A percentile compares a stretch with the other conserved stretches of the same genome.
Evolutionary conservation across 2,329 filamentous ascomycete species (phyloP).

Genomic region (Ceratocystis harringtonii): DNA sequence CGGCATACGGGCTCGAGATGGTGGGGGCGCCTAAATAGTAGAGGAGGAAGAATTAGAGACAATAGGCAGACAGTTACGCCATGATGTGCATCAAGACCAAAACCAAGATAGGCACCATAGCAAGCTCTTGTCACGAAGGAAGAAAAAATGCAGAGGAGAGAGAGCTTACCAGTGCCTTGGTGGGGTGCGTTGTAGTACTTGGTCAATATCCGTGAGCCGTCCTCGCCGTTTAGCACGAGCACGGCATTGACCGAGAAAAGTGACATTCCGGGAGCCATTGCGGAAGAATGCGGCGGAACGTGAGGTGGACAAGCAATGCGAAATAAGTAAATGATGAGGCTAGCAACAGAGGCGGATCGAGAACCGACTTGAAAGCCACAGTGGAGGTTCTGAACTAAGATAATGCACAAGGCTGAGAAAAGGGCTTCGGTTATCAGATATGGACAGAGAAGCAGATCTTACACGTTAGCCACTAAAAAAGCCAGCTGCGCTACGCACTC

Average conservation of each 20-base stretch:
- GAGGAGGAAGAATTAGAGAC: not conserved
- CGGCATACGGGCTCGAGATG: constrained; percentile 61
- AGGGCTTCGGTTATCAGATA: constrained; percentile 4
- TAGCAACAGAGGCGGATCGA: not conserved
- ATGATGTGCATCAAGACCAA: not conserved
- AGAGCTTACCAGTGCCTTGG: constrained; percentile 25
- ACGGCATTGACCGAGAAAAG: constrained; percentile 65
- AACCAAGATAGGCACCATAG: no score
- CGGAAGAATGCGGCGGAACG: not conserved
- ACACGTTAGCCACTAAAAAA: not conserved
- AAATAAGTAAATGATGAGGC: not conserved
- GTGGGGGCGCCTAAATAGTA: constrained; percentile 14
- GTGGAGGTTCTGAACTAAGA: not conserved
- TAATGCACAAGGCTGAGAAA: not conserved
- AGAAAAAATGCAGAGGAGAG: no score
- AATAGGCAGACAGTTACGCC: not conserved
- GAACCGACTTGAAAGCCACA: not conserved
- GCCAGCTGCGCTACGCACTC: no score
- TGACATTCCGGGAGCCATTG: constrained; percentile 60
- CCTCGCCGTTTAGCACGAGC: constrained; percentile 67
- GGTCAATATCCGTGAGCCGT: constrained; percentile 79
- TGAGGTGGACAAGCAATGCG: not conserved
- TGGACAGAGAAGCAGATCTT: not conserved
- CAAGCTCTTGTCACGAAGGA: no score
- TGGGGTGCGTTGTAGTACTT: constrained; percentile 72